Evolutionary conservation across 768 basidiomycete genomes (phyloP), one percentile per base, ranked within the genome.

Genomic region (Panus rudis): DNA sequence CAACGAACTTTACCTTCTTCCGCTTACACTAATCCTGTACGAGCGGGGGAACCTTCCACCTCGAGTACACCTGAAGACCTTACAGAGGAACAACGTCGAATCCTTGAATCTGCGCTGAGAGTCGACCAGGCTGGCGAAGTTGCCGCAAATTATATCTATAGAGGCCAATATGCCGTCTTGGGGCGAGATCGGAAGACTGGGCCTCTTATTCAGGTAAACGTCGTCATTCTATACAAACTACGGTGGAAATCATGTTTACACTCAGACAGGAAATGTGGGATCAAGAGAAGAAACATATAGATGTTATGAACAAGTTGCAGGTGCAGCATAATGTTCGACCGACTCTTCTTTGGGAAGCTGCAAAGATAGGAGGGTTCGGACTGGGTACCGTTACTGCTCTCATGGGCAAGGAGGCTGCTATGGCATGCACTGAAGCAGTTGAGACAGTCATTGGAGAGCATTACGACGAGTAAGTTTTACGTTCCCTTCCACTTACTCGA

Each of bases 361-460:
- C 93, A 50, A 89, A 92, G 58, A 78, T 77, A 4, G 84, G 83
- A 39, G 92, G 92, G 4, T 93, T 87, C 58, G 84, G 85, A 3
- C 68, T 98, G 6, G 93, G 93, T 4, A 83, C 82, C 4, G 74
- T 68, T 0, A 96, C 93, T 0, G 93, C 89, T 1, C 63, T 94
- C 17, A 72, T 94, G 76, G 87, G 93, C 27, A 85, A 80, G 57
- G 85, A 96, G 52, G 91, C 92, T 11, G 92, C 93, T 1, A 98
- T 98, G 93, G 93, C 93, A 5, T 97, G 93, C 56, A 98, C 93
- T 0, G 93, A 98, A 62, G 93, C 93, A 0, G 92, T 98, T 16
- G 93, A 98, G 62, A 96, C 93, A 0, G 91, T 91, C 43, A 98
- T 98, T 41, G 93, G 93, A 30, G 93, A 98, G 62, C 93, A 98